A percentile compares a stretch with the other conserved stretches of the same genome.
phyloP scores from a whole-genome alignment of 1,284 basidiomycete species.

The Waitea zeae region DNA sequence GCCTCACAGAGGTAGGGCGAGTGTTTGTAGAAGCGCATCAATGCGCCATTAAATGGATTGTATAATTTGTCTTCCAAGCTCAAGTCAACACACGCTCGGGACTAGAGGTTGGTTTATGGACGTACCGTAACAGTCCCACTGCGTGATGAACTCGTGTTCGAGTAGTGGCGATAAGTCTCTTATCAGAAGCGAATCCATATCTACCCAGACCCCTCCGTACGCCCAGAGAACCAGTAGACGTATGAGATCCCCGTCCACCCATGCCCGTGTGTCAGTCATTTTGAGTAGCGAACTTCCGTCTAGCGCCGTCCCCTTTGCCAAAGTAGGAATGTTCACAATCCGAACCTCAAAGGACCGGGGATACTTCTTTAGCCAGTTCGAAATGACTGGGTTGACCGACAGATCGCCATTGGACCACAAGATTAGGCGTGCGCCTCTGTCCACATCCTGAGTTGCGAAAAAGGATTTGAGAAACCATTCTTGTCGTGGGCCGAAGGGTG shows the following conservation, averaged over 20 bases:
- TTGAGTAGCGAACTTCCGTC: conserved; percentile 40
- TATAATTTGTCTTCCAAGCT: conserved; percentile 59
- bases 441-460: conserved; percentile 75
- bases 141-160: conserved; percentile 87
- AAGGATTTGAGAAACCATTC: conserved; percentile 80
- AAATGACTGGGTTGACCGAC: conserved; percentile 34
- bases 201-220: conserved; percentile 84
- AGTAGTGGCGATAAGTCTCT: conserved; percentile 67
- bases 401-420: conserved; percentile 84
- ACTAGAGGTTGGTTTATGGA: no score
- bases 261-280: conserved; percentile 60
- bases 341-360: conserved; percentile 54
- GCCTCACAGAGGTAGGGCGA: conserved; percentile 93
- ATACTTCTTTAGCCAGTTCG: conserved; percentile 40
- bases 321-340: conserved; percentile 43
- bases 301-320: conserved; percentile 65
- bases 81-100: no score
- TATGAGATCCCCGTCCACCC: conserved; percentile 87
- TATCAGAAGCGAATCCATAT: conserved; percentile 87
- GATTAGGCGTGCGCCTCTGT: conserved; percentile 48
- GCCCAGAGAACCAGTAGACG: conserved; percentile 78
- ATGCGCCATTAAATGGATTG: conserved; percentile 75
- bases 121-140: conserved; percentile 93
- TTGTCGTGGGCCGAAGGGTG: conserved; percentile 61
- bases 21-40: conserved; percentile 78